Percentiles rank a stretch among this genome's conserved stretches.
Evolutionary conservation across 371 early-diverging fungal genomes (phyloP).

Genomic region (Mucor circinelloides): DNA sequence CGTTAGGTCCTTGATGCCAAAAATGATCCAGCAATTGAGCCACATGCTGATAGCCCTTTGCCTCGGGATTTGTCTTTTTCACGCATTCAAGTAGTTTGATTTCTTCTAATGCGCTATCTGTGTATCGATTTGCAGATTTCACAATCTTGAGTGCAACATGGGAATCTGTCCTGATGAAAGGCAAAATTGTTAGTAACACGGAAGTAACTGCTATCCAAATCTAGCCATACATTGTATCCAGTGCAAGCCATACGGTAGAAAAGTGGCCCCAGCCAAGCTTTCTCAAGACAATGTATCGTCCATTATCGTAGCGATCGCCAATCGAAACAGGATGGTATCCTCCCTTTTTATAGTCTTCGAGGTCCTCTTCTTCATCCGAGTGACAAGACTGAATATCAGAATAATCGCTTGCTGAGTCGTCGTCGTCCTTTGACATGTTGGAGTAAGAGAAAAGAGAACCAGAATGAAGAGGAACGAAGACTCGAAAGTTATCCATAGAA

Average conservation of each 20-base stretch:
- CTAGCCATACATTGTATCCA: slow-evolving; percentile 67
- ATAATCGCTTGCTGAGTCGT: slow-evolving; percentile 29
- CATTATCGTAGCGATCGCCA: slow-evolving; percentile 82
- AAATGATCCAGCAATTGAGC: slow-evolving; percentile 90
- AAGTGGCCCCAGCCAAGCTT: slow-evolving; percentile 99
- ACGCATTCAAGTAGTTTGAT: slow-evolving; percentile 86
- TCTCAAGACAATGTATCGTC: slow-evolving; percentile 80
- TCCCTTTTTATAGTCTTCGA: slow-evolving; percentile 87
- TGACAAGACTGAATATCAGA: slow-evolving; percentile 24
- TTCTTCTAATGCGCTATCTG: slow-evolving; percentile 95
- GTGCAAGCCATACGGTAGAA: slow-evolving; percentile 95
- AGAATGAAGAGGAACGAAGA: not conserved
- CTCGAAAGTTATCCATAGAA: not conserved
- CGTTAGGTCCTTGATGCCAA: slow-evolving; percentile 88
- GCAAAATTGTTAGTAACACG: not conserved
- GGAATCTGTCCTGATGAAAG: slow-evolving; percentile 51
- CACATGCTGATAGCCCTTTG: slow-evolving; percentile 67
- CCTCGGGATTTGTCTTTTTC: slow-evolving; percentile 62
- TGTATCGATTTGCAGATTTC: slow-evolving; percentile 93
- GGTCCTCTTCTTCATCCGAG: slow-evolving; percentile 85
- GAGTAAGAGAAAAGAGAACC: not conserved
- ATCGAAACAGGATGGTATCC: slow-evolving; percentile 93
- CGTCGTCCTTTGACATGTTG: slow-evolving; percentile 14
- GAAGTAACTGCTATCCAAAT: not conserved
- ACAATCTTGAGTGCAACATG: slow-evolving; percentile 97